Evolutionary conservation across 768 basidiomycete genomes (phyloP).

Genomic region (Tubosaeta sp.): DNA sequence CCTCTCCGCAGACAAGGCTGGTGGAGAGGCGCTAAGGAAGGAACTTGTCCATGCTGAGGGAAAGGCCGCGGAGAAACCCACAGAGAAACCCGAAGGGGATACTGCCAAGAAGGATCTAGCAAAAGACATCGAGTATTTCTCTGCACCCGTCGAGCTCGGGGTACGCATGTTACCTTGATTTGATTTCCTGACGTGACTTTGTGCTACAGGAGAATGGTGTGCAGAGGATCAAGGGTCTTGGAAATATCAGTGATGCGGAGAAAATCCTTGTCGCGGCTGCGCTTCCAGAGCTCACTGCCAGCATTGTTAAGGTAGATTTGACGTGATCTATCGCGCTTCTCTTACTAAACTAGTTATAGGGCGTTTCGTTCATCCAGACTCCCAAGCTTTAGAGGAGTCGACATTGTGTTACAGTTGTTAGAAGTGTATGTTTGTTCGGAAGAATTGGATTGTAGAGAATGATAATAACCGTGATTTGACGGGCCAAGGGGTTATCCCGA

Average conservation of each 20-base stretch:
- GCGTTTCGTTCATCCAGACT: constrained; percentile 21
- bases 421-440: constrained; percentile 9
- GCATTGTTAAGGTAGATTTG: constrained; percentile 62
- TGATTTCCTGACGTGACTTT: constrained; percentile 3
- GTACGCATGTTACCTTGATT: constrained; percentile 37
- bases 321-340: neutral
- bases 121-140: constrained; percentile 79
- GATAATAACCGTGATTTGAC: constrained; percentile 15
- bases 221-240: constrained; percentile 77
- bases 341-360: constrained; percentile 12
- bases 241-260: constrained; percentile 69
- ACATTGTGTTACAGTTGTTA: neutral
- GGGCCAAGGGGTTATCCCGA: no score
- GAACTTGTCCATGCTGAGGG: no score
- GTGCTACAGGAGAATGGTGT: constrained; percentile 73
- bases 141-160: constrained; percentile 83
- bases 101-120: constrained; percentile 79
- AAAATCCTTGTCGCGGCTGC: constrained; percentile 72
- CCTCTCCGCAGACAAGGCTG: constrained; percentile 64
- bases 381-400: constrained; percentile 25
- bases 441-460: neutral
- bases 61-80: no score
- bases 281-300: constrained; percentile 69
- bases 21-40: constrained; percentile 68
- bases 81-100: no score